Percentiles rank a stretch among this genome's conserved stretches.
phyloP scores from a whole-genome alignment of 1,284 basidiomycete genomes.

The Inonotus hispidus region DNA sequence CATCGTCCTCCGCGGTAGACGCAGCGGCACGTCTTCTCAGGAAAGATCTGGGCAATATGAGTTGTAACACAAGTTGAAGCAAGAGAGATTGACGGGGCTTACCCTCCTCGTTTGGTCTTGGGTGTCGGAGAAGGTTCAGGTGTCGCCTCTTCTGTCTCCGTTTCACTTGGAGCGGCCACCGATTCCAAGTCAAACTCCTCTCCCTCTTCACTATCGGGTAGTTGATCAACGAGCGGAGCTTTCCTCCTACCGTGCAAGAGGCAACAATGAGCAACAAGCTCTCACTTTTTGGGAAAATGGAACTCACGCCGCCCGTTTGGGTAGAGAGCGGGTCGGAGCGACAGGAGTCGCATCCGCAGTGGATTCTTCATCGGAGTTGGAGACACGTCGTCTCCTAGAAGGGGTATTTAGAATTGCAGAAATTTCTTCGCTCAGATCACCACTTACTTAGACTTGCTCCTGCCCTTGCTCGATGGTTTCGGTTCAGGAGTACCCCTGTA shows the following conservation, averaged over 20 bases:
- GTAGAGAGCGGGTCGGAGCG: conserved; percentile 19
- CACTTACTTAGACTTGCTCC: conserved; percentile 30
- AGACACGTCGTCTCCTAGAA: conserved; percentile 29
- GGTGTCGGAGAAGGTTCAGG: conserved; percentile 25
- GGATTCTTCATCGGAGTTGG: conserved; percentile 15
- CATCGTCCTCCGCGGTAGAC: background rate
- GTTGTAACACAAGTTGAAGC: background rate
- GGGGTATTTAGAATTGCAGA: conserved; percentile 7
- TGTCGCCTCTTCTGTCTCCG: conserved; percentile 24
- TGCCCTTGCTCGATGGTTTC: conserved; percentile 24
- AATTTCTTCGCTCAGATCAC: background rate
- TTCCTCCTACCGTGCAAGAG: conserved; percentile 7
- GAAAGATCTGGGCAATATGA: background rate
- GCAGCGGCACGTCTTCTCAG: background rate
- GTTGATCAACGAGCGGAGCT: conserved; percentile 1
- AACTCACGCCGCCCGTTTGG: conserved; percentile 21
- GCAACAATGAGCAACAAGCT: background rate
- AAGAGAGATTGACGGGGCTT: background rate
- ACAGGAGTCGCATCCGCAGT: conserved; percentile 6
- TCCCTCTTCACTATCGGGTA: conserved; percentile 30
- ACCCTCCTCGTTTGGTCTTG: conserved; percentile 1
- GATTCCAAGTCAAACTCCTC: conserved; percentile 25
- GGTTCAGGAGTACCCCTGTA: conserved; percentile 24
- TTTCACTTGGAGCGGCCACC: conserved; percentile 22
- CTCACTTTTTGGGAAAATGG: background rate